Evolutionary conservation across 1,139 yeast genomes (phyloP).

Genomic region (Saccharomyces hybrid): DNA sequence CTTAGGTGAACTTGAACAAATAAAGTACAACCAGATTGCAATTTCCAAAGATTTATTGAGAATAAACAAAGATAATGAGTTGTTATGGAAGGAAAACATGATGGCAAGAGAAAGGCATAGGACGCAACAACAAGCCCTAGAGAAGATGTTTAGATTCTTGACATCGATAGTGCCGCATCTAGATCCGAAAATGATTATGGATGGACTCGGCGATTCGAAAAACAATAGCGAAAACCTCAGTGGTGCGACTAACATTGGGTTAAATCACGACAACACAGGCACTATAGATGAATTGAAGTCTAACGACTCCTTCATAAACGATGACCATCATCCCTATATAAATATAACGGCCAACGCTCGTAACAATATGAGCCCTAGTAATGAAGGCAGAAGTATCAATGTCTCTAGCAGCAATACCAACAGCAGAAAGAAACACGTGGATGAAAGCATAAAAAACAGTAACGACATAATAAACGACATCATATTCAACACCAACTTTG

Average conservation of each 20-base stretch:
- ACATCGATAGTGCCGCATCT: conserved; percentile 71
- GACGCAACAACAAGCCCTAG: conserved; percentile 79
- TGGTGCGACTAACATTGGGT: conserved; percentile 6
- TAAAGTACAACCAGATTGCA: conserved; percentile 70
- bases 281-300: not conserved
- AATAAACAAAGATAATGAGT: conserved; percentile 78
- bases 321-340: not conserved
- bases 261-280: not conserved
- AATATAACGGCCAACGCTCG: not conserved
- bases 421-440: not conserved
- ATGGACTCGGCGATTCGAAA: conserved; percentile 24
- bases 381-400: not conserved
- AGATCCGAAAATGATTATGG: conserved; percentile 40
- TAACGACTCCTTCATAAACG: conserved; percentile 1
- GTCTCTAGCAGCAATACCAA: not conserved
- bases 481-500: conserved; percentile 4
- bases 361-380: not conserved
- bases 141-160: conserved; percentile 76
- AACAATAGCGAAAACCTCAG: conserved; percentile 8
- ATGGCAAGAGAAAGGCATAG: conserved; percentile 78
- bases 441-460: conserved; percentile 5
- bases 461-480: conserved; percentile 3
- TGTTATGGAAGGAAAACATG: conserved; percentile 84
- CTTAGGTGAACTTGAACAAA: conserved; percentile 64
- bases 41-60: conserved; percentile 79